Evolutionary conservation across 306 rosid genomes (phyloP), one percentile per base, ranked within the genome.

Genomic region (Sophora flavescens): DNA sequence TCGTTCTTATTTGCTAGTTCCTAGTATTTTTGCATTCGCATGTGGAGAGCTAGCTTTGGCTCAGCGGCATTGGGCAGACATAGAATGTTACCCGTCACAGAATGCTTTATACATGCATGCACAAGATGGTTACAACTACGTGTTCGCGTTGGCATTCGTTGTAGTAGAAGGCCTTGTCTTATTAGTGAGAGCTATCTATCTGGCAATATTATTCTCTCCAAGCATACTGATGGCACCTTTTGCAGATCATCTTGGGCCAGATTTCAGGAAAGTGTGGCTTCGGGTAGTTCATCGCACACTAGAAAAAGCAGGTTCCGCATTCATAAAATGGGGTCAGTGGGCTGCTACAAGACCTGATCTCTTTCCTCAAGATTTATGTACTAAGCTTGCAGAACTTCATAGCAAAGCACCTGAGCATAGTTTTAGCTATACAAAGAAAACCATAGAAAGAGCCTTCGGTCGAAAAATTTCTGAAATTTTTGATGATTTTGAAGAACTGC

Each of bases 311-410:
- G 97, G 97, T 50, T 91, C 96, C 12, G 93, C 97, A 52, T 92
- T 92, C 81, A 92, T 92, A 79, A 92, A 90, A 78, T 92, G 96
- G 96, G 97, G 97, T 72, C 97, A 92, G 64, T 92, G 97, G 97
- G 97, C 96, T 38, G 97, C 97, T 68, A 92, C 97, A 61, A 80
- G 97, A 7, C 97, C 97, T 41, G 96, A 92, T 84, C 88, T 92
- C 44, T 90, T 92, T 77, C 96, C 96, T 13, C 85, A 81, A 80
- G 97, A 92, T 83, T 74, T 92, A 58, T 92, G 97, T 68, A 53
- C 54, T 18, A 74, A 92, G 75, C 93, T 92, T 80, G 35, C 96
- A 0, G 93, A 90, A 78, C 96, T 92, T 88, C 97, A 92, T 70
- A 84, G 81, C 12, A 90, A 90, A 85, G 97, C 97, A 61, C 97